Evolutionary conservation across 257 asterid genomes (phyloP), one percentile per base, ranked within the genome.

Genomic region (Linaria vulgaris): DNA sequence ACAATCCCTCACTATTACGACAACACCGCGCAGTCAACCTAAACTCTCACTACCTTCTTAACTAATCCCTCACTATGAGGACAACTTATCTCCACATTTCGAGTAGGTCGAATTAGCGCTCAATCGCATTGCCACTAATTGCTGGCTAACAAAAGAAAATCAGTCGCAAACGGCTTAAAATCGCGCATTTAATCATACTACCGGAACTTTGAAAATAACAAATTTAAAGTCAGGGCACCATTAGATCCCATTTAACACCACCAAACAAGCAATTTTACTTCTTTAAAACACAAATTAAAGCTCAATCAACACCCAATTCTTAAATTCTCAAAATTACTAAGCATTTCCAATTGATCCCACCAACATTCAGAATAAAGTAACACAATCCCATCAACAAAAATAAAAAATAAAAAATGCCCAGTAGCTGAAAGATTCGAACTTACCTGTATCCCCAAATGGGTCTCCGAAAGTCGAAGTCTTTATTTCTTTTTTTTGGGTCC

Each of bases 181-280:
- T 43, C 38, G 49, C 45, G 63, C 68, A 58, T 64, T 60, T 61
- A 12, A 25, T 68, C 19, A 53, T 61, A 64, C 43, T 63, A 53
- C 39, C 15, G 38, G 39, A 20, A 55, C 45, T 44, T 43, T 0
- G 27, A 27, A 34, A 53, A 31, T 3, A 30, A 27, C 34, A 58
- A 39, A 20, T 46, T 56, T 4, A 60, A 49, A 22, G 23, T 15
- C 23, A 7, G 59, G 20, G 48, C 23, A 48, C 49, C 21, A 23
- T 21, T 61, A 68, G 73, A 77, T 77, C 78, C 68, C 72, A 55
- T 67, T 74, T 70, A n/a, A 64, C 59, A 61, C 44, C 49, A 47
- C 44, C 43, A 23, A 67, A 16, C 51, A 51, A 75, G 48, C 44
- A 31, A 61, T 27, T 13, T 53, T 51, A 74, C 12, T 51, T n/a